phyloP scores from a whole-genome alignment of 257 asterid species.

The Rhazya stricta region DNA sequence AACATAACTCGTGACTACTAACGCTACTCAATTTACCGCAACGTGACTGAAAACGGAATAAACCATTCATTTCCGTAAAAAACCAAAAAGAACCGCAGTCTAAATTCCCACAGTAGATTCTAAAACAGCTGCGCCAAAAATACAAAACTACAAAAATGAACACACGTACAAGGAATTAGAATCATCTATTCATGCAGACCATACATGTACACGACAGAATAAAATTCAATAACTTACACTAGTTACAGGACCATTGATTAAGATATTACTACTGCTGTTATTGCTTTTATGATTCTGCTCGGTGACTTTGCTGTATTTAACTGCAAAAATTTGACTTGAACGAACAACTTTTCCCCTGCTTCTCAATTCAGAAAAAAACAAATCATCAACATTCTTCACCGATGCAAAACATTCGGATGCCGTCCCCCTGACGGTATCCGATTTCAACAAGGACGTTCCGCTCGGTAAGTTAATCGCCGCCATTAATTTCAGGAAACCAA shows the following conservation, averaged over 20 bases:
- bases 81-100: background rate
- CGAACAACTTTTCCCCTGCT: constrained; percentile 14
- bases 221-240: constrained; percentile 35
- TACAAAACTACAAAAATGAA: background rate
- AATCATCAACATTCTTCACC: constrained; percentile 29
- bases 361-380: constrained; percentile 30
- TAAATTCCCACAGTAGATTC: background rate
- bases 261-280: constrained; percentile 18
- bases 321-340: constrained; percentile 18
- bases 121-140: background rate
- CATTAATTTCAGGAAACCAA: constrained; percentile 25
- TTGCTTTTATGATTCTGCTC: constrained; percentile 22
- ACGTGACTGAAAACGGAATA: background rate
- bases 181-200: background rate
- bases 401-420: constrained; percentile 41
- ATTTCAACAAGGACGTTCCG: constrained; percentile 33
- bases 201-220: background rate
- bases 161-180: background rate
- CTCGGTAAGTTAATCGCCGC: constrained; percentile 43
- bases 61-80: background rate
- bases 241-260: constrained; percentile 42
- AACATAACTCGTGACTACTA: background rate
- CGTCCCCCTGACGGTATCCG: constrained; percentile 16
- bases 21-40: background rate
- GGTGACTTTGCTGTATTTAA: constrained; percentile 24